Conservation (phyloP, 2,329 filamentous ascomycete species). For the Thelonectria olida region DNA sequence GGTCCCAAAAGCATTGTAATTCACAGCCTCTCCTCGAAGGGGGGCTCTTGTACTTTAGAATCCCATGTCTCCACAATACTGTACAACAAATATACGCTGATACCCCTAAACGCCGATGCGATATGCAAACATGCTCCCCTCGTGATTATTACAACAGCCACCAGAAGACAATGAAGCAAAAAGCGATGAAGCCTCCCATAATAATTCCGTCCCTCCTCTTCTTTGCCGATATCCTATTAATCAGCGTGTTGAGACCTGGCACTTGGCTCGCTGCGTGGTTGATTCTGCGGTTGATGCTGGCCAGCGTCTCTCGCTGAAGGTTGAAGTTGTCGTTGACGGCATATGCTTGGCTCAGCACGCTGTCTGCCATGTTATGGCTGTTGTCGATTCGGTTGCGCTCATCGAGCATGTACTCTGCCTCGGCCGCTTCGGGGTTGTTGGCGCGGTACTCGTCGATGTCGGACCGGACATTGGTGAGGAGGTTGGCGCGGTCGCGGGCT, state of each 20-base stretch:
- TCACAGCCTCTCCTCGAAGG: constrained; percentile 25
- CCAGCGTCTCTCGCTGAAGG: constrained; percentile 85
- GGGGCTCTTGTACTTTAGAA: constrained; percentile 39
- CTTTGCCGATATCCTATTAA: constrained; percentile 91
- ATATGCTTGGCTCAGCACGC: constrained; percentile 93
- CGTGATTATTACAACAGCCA: constrained; percentile 70
- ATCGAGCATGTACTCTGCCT: constrained; percentile 97
- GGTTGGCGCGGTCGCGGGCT: constrained; percentile 86
- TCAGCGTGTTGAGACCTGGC: constrained; percentile 91
- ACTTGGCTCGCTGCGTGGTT: constrained; percentile 89
- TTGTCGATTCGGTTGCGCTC: constrained; percentile 88
- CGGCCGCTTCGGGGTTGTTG: constrained; percentile 81
- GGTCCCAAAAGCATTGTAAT: constrained; percentile 39
- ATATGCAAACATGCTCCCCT: constrained; percentile 24
- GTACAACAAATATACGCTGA: constrained; percentile 49
- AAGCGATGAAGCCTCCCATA: constrained; percentile 87
- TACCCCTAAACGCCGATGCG: constrained; percentile 50
- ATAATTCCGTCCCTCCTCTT: constrained; percentile 96
- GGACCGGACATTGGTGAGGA: constrained; percentile 88
- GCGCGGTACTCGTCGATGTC: constrained; percentile 92
- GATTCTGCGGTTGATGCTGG: constrained; percentile 90
- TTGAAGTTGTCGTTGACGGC: constrained; percentile 93
- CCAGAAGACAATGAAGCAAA: constrained; percentile 88
- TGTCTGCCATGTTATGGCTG: constrained; percentile 89
- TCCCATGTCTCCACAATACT: constrained; percentile 37